Conservation (phyloP, 768 basidiomycete genomes). For the Tylopilus sp. region DNA sequence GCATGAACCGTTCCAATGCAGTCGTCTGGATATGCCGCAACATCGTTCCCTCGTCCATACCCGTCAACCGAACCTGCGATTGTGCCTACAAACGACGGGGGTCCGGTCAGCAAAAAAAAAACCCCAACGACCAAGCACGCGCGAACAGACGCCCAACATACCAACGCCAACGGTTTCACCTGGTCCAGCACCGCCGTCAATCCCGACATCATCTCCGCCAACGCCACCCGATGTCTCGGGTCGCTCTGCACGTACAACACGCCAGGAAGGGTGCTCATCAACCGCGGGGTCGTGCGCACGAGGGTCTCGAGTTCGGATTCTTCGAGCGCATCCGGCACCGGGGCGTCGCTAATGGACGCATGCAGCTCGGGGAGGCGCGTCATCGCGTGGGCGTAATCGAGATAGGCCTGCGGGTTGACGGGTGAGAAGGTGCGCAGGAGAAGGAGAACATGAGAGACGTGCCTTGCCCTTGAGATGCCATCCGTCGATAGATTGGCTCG, state of each 20-base stretch:
- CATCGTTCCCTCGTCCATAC: slow-evolving; percentile 56
- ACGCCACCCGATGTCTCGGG: slow-evolving; percentile 63
- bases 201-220: slow-evolving; percentile 69
- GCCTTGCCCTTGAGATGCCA: slow-evolving; percentile 90
- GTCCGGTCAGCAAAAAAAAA: background rate
- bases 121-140: background rate
- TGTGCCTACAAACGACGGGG: slow-evolving; percentile 29
- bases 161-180: slow-evolving; percentile 57
- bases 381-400: slow-evolving; percentile 70
- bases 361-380: slow-evolving; percentile 55
- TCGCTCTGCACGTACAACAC: slow-evolving; percentile 56
- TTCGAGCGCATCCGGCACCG: slow-evolving; percentile 44
- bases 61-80: slow-evolving; percentile 41
- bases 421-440: slow-evolving; percentile 4
- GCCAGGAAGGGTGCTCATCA: slow-evolving; percentile 68
- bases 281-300: slow-evolving; percentile 53
- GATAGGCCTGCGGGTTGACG: slow-evolving; percentile 46
- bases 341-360: slow-evolving; percentile 40
- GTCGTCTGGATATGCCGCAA: slow-evolving; percentile 62
- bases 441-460: slow-evolving; percentile 8
- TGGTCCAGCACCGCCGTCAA: slow-evolving; percentile 58
- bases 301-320: slow-evolving; percentile 59
- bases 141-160: slow-evolving; percentile 35
- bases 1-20: slow-evolving; percentile 62
- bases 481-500: slow-evolving; percentile 52